Conservation (phyloP, 2,329 filamentous ascomycete species). For the Macrophomina phaseolina region DNA sequence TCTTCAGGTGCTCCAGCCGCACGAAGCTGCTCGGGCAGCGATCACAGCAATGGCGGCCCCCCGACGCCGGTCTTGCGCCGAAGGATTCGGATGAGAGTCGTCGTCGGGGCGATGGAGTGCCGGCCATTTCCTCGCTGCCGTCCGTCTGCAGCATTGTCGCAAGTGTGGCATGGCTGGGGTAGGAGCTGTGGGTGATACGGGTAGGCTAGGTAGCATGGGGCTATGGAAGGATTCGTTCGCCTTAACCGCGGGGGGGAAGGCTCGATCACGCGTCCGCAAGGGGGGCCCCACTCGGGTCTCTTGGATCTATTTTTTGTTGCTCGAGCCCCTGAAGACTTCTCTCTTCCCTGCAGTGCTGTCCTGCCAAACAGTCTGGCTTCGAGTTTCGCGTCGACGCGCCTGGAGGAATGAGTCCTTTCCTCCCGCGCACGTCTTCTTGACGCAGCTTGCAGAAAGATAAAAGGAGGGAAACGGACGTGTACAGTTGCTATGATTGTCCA, state of each 20-base stretch:
- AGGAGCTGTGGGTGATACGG: not conserved
- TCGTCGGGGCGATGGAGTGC: not conserved
- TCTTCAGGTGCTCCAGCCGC: conserved; percentile 49
- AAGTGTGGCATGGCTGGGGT: conserved; percentile 3
- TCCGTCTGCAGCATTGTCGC: not conserved
- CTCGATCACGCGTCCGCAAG: not conserved
- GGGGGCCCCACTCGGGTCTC: not conserved
- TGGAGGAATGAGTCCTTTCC: no score
- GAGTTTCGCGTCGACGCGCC: no score
- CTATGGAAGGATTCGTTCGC: not conserved
- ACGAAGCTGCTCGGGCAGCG: conserved; percentile 45
- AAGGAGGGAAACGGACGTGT: no score
- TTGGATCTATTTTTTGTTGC: not conserved
- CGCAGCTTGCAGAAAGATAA: no score
- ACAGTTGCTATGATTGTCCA: no score
- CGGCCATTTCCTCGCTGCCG: not conserved
- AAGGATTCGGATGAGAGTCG: not conserved
- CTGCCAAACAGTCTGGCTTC: no score
- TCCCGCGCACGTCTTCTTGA: no score
- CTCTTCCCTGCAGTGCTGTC: no score
- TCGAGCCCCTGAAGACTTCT: not conserved
- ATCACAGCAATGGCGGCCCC: conserved; percentile 18
- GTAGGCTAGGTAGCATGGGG: not conserved
- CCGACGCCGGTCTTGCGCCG: not conserved
- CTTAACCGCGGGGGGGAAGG: not conserved